These are phyloP conservation scores for Sphaerostilbella broomeana DNA, from an alignment of 2,329 filamentous ascomycete genomes.

Conservation along the genomic window DNA sequence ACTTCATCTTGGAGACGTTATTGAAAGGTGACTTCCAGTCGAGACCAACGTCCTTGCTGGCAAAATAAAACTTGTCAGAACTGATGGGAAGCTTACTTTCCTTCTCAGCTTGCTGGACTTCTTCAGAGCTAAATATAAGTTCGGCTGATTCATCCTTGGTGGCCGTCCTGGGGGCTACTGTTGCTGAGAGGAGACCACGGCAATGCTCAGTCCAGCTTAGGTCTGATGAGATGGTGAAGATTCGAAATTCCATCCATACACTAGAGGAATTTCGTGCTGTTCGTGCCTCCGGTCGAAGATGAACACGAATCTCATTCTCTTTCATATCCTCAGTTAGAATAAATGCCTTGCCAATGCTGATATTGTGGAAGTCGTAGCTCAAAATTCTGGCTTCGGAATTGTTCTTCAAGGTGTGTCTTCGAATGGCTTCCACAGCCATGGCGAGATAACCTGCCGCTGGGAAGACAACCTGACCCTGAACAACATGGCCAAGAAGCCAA, in stretches of 20 bases:
- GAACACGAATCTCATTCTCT: conserved; percentile 17
- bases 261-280: conserved; percentile 15
- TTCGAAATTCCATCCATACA: conserved; percentile 20
- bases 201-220: conserved; percentile 23
- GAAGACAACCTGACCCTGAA: not conserved
- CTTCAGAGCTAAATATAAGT: not conserved
- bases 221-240: conserved; percentile 16
- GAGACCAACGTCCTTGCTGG: conserved; percentile 11
- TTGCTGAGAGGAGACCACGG: conserved; percentile 20
- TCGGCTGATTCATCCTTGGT: no score
- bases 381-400: conserved; percentile 5
- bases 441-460: not conserved
- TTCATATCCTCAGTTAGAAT: conserved; percentile 13
- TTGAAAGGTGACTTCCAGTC: conserved; percentile 15
- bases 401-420: conserved; percentile 19
- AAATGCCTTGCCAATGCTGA: conserved; percentile 18
- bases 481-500: not conserved
- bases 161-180: not conserved
- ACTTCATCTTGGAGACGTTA: conserved; percentile 13
- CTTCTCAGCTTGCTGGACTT: not conserved
- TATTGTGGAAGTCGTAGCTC: conserved; percentile 19
- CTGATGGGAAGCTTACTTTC: conserved; percentile 3
- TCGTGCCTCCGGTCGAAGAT: conserved; percentile 14
- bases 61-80: conserved; percentile 13
- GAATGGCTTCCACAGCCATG: not conserved